phyloP scores from a whole-genome alignment of 257 asterid genomes.

The Linaria vulgaris region DNA sequence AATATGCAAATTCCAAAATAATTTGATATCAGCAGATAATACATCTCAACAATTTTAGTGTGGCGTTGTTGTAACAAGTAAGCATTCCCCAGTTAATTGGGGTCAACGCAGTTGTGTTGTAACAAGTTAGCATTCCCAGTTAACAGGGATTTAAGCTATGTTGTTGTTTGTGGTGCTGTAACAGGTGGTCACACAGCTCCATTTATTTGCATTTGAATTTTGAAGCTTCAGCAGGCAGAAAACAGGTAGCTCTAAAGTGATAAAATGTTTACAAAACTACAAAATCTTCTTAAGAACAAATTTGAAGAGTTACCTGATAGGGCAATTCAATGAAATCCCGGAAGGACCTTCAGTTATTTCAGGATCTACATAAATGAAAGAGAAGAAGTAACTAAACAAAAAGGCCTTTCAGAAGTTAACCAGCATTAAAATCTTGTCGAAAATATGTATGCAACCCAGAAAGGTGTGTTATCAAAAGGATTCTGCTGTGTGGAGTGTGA shows the following conservation, averaged over 20 bases:
- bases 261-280: conserved; percentile 4
- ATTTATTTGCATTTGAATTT: conserved; percentile 13
- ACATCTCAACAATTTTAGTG: background rate
- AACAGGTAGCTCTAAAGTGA: background rate
- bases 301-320: conserved; percentile 66
- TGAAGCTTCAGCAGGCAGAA: conserved; percentile 18
- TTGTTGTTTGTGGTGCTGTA: background rate
- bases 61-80: background rate
- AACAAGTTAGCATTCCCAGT: background rate
- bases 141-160: background rate
- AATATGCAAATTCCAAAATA: background rate
- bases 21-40: background rate
- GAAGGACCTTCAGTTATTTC: conserved; percentile 88
- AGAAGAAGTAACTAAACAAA: conserved; percentile 27
- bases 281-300: conserved; percentile 20
- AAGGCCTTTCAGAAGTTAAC: conserved; percentile 5
- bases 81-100: background rate
- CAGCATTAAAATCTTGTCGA: background rate
- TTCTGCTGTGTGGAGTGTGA: no score
- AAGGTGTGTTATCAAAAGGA: no score
- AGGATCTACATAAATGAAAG: conserved; percentile 50
- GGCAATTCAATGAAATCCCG: conserved; percentile 86
- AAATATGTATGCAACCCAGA: background rate
- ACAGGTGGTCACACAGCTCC: conserved; percentile 1
- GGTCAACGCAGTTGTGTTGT: no score